Evolutionary conservation across 768 basidiomycete species (phyloP).

Genomic region (Dioszegia aurantiaca): DNA sequence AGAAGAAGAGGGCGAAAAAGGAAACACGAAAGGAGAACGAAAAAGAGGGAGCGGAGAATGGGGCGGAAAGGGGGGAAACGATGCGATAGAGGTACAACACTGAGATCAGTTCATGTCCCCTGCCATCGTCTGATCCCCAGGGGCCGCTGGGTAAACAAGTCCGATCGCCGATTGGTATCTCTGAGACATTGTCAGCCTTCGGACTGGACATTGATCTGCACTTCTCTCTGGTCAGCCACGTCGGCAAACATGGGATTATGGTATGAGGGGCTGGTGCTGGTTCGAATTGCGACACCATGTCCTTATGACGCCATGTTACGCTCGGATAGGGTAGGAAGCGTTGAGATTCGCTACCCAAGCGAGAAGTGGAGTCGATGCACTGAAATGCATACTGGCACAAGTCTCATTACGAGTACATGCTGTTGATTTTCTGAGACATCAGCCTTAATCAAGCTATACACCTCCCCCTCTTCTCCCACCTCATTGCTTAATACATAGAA

Average conservation of each 20-base stretch:
- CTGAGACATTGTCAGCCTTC: conserved; percentile 8
- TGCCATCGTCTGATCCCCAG: not conserved
- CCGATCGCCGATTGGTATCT: not conserved
- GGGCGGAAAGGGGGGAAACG: not conserved
- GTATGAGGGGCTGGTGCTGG: too few species aligned
- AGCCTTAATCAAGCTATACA: too few species aligned
- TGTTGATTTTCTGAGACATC: too few species aligned
- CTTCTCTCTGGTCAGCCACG: not conserved
- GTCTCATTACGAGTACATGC: too few species aligned
- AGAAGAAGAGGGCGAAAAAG: conserved; percentile 2
- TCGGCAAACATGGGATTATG: not conserved
- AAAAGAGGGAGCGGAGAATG: not conserved
- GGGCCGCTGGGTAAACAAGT: not conserved
- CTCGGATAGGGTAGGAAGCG: too few species aligned
- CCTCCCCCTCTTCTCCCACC: too few species aligned
- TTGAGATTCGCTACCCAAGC: too few species aligned
- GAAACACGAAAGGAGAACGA: not conserved
- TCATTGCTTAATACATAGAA: too few species aligned
- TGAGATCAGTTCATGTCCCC: not conserved
- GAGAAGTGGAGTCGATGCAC: too few species aligned
- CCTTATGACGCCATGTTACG: too few species aligned
- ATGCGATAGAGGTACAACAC: not conserved
- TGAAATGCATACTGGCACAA: too few species aligned
- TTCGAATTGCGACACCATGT: too few species aligned
- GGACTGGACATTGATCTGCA: not conserved